Base-by-base conservation (phyloP, 768 basidiomycete species). In the Rhizopogon vinicolor region DNA sequence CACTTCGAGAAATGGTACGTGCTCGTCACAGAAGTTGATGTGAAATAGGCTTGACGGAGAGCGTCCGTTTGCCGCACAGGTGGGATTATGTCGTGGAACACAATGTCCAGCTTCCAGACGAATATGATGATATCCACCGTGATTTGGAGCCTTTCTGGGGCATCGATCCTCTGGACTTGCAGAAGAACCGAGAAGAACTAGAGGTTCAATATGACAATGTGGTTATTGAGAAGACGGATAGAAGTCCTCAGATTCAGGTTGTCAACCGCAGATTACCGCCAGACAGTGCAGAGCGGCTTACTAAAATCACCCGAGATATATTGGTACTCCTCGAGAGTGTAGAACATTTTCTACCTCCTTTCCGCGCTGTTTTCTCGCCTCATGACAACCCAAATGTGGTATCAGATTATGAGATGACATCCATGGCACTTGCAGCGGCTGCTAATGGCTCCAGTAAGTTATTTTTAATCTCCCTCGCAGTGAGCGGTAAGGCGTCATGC, bases 1-100 rank as follows among this genome's bases (percentile, higher is more conserved):
- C 75, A 74, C 1, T 78, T 78, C 44, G 75, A 78, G 31, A 70
- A 71, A 39, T 78, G 76, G 77, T 78, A 19, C 51, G 68, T 54
- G 16, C 4, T 43, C 18, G 25, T 25, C 25, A 18, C 5, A 3
- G 6, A 8, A 19, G 16, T 14, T 19, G 16, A 5, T 5, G 1
- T 22, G 19, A 3, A 25, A 29, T 39, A 6, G 9, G 19, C 18
- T 22, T 39, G 14, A 40, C 7, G n/a, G 5, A 7, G 18, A 13
- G 31, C 7, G 28, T 7, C 4, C 9, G 19, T 35, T 28, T 37
- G 25, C 1, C n/a, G 16, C n/a, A 13, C 13, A 70, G 75, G 76
- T 79, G 76, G 77, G 58, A 67, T n/a, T 79, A 75, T 54, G 73
- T 73, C 6, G 64, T 67, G n/a, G 59, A 60, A 49, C 58, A 79